phyloP scores from a whole-genome alignment of 257 asterid genomes.

The Nicotiana benthamiana region DNA sequence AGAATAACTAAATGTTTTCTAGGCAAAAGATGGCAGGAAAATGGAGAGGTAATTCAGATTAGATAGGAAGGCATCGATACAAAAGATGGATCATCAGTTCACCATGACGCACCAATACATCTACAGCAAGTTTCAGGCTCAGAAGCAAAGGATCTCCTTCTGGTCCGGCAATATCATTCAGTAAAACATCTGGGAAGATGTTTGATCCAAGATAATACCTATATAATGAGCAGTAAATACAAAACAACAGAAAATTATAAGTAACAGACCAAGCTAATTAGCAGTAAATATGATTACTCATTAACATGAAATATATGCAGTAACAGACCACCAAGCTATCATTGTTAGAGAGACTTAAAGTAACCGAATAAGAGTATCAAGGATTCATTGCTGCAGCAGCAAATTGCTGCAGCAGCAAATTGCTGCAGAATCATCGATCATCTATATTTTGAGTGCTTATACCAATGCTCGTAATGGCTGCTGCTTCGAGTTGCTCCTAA shows the following conservation, averaged over 20 bases:
- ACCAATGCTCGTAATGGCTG: not conserved
- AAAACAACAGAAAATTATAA: constrained; percentile 8
- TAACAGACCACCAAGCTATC: not conserved
- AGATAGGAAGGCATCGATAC: no score
- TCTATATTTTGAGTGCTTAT: not conserved
- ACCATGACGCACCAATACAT: constrained; percentile 99
- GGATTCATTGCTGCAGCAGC: not conserved
- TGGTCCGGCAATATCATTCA: constrained; percentile 96
- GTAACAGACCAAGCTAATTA: not conserved
- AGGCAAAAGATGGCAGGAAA: no score
- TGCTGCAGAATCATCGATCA: not conserved
- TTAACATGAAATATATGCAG: not conserved
- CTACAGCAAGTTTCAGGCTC: constrained; percentile 95
- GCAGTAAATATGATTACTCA: not conserved
- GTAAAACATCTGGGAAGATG: constrained; percentile 79
- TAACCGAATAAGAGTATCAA: constrained; percentile 2
- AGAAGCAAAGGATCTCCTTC: constrained; percentile 87
- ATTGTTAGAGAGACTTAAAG: not conserved
- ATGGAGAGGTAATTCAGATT: no score
- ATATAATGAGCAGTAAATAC: constrained; percentile 6
- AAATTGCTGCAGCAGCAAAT: no score
- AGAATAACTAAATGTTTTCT: no score
- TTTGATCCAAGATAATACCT: constrained; percentile 82
- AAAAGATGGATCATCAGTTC: no score
- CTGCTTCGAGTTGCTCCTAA: not conserved